A percentile compares a stretch with the other conserved stretches of the same genome.
These are phyloP conservation scores for Acanthochlamys bracteata DNA, from an alignment of 106 monocot species.

Conservation along the genomic window DNA sequence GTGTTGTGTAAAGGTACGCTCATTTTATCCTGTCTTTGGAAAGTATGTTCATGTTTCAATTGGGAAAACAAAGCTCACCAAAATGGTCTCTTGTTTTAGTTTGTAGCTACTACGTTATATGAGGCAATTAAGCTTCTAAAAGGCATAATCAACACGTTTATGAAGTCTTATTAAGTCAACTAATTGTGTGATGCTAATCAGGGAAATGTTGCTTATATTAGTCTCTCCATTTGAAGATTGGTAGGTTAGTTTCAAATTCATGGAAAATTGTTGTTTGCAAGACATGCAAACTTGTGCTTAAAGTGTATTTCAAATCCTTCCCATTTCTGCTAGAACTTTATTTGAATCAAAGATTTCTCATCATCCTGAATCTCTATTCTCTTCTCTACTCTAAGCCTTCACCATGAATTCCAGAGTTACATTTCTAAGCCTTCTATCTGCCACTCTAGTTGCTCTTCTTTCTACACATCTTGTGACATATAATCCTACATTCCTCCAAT, in stretches of 20 bases:
- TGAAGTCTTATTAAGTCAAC: too few species aligned
- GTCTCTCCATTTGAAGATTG: constrained; percentile 15
- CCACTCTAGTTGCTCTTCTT: constrained; percentile 25
- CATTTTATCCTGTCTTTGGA: too few species aligned
- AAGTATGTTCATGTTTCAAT: too few species aligned
- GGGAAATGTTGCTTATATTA: too few species aligned
- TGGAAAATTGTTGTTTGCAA: constrained; percentile 34
- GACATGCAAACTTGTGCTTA: constrained; percentile 30
- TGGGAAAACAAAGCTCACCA: too few species aligned
- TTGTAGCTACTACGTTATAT: too few species aligned
- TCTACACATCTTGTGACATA: constrained; percentile 13
- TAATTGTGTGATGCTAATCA: too few species aligned
- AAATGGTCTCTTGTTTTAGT: too few species aligned
- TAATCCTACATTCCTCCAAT: neutral
- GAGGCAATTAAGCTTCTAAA: too few species aligned
- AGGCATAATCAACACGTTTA: too few species aligned
- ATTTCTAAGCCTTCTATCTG: neutral
- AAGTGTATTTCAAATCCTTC: constrained; percentile 22
- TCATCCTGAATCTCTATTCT: constrained; percentile 17
- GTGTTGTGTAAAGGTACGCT: too few species aligned
- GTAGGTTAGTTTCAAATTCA: constrained; percentile 23
- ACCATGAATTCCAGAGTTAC: too few species aligned
- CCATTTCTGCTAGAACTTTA: neutral
- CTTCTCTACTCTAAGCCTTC: neutral
- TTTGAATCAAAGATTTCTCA: constrained; percentile 1